Evolutionary conservation across 192 early-diverging fungal species (phyloP), one percentile per base, ranked within the genome.

Genomic region (Endogone sp.): DNA sequence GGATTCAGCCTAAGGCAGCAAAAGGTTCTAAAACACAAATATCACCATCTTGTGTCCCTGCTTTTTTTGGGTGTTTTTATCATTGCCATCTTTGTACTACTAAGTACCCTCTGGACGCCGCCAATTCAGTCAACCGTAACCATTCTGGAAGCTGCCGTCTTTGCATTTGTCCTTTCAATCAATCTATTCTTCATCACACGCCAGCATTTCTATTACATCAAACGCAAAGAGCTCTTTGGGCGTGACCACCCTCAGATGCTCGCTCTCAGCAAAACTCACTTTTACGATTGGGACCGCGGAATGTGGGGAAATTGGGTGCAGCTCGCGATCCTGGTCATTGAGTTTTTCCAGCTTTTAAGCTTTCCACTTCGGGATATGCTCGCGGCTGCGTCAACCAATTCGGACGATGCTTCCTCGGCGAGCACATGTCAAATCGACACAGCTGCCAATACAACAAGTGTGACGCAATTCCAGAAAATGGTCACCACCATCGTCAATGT

Each of bases 261-360:
- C 44, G 77, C 77, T 32, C 49, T 74, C 2, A 74, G 71, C 49
- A 71, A 79, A 25, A 74, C 72, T 3, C 66, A 61, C 0, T 79
- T 79, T 24, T 60, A 60, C 21, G 59, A 60, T 22, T 79, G 77
- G 77, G 69, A 79, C 54, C 24, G 54, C 3, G 63, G 63, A 11
- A 71, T 74, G 66, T 84, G 82, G 68, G 85, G 85, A 30, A 94
- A 94, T 66, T 75, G 86, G 57, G 75, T 94, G 22, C 91, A 94
- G 71, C 81, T 93, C 20, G 70, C 72, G 4, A 90, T 91, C 49
- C 74, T 94, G 1, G 57, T 89, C 29, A 81, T 90, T 24, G 93
- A 94, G 68, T 91, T 94, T 65, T 61, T 94, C 23, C 93, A 94
- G 80, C 76, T 94, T 0, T 71, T 92, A 57, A 88, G 90, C 9